Percentiles rank a stretch among this genome's conserved stretches.
Evolutionary conservation across 139 green algal species (phyloP).

Genomic region (Mychonastes homosphaera): DNA sequence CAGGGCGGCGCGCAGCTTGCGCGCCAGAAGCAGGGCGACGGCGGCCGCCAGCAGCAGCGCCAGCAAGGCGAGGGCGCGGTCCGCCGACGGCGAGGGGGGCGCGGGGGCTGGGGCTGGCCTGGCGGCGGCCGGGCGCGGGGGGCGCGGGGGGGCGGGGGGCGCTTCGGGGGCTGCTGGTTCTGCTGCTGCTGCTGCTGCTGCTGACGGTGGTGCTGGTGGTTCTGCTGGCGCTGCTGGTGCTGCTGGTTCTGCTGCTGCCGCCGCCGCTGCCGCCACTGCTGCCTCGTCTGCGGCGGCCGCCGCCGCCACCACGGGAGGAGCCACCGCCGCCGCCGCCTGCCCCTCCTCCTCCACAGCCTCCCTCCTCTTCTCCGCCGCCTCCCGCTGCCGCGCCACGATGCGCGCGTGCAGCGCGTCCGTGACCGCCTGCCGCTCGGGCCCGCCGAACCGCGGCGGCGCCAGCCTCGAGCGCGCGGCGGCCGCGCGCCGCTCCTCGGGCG

Average conservation of each 20-base stretch:
- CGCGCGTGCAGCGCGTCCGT: conserved; percentile 57
- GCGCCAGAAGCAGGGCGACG: conserved; percentile 22
- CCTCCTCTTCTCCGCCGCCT: not conserved
- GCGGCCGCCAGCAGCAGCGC: conserved; percentile 26
- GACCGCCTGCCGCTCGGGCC: conserved; percentile 54
- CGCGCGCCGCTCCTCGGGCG: not conserved
- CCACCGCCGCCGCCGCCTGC: not conserved
- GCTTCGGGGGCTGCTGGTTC: not conserved
- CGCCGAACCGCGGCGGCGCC: conserved; percentile 51
- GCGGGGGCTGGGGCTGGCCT: not conserved
- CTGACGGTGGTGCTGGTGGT: not conserved
- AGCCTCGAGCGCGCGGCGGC: not conserved
- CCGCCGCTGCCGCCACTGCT: not conserved
- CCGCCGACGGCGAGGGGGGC: conserved; percentile 13
- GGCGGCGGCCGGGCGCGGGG: not conserved
- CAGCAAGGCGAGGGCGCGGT: conserved; percentile 37
- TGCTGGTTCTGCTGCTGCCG: not conserved
- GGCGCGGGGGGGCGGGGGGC: not conserved
- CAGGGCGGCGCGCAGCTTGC: conserved; percentile 1
- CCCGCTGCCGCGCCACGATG: conserved; percentile 49
- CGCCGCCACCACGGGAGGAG: no score
- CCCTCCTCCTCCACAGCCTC: not conserved
- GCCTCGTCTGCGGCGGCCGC: not conserved
- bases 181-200: not conserved
- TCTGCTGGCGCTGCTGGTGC: not conserved